phyloP scores from a whole-genome alignment of 1,284 basidiomycete species.

The Inonotus hispidus region DNA sequence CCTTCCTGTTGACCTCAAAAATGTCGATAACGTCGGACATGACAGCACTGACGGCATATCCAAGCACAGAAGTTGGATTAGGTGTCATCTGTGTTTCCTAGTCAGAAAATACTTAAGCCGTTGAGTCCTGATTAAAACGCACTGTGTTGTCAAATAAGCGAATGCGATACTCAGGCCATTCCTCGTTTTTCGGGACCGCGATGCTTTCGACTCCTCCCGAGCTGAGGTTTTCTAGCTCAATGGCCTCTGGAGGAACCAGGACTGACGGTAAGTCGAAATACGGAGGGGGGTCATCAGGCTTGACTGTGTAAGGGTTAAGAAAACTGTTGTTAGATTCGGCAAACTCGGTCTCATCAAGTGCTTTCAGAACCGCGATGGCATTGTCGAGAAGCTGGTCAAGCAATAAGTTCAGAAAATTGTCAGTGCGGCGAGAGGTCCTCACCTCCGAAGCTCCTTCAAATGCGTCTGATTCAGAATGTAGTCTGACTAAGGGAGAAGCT shows the following conservation, averaged over 20 bases:
- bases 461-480: conserved; percentile 39
- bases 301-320: conserved; percentile 60
- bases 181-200: conserved; percentile 62
- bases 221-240: conserved; percentile 68
- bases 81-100: conserved; percentile 63
- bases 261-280: conserved; percentile 73
- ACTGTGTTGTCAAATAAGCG: conserved; percentile 80
- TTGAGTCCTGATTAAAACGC: conserved; percentile 25
- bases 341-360: conserved; percentile 53
- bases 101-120: conserved; percentile 4
- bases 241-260: conserved; percentile 82
- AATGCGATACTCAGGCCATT: conserved; percentile 70
- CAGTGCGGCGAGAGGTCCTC: not conserved
- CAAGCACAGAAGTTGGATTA: conserved; percentile 62
- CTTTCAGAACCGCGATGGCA: conserved; percentile 50
- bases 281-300: conserved; percentile 39
- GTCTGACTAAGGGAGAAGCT: conserved; percentile 50
- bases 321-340: conserved; percentile 49
- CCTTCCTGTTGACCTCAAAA: conserved; percentile 95
- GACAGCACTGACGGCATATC: conserved; percentile 76
- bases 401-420: not conserved
- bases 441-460: conserved; percentile 59
- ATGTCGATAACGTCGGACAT: conserved; percentile 85
- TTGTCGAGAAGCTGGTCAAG: conserved; percentile 54
- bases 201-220: conserved; percentile 57